Evolutionary conservation across 352 stramenopile species (phyloP), one percentile per base, ranked within the genome.

Genomic region (Globisporangium nunn): DNA sequence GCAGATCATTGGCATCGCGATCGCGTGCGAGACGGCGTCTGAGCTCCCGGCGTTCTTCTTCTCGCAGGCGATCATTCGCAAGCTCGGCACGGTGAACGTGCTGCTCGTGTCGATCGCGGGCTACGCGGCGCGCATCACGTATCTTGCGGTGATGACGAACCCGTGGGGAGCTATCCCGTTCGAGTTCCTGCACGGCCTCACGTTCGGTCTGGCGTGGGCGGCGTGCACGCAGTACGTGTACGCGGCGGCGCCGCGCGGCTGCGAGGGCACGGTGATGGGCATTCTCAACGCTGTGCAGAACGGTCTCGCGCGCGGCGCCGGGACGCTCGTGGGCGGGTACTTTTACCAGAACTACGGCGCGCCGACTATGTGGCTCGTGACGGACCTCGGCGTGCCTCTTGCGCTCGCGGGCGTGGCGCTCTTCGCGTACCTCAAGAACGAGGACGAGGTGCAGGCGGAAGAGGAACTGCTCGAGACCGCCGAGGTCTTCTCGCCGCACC

Each of bases 21-120:
- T 90, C 54, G 70, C 85, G 72, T 88, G 80, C 56, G 79, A 93
- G 68, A 93, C 83, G 4, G 63, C 74, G 10, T 91, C 81, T 12
- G 83, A 93, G 66, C 62, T 93, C 5, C 83, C 83, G 12, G 83
- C 81, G 2, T 93, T 93, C 61, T 93, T 90, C 66, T 90, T 75
- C 59, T 85, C 83, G 14, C 72, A 90, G 52, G 51, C 62, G 31
- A 81, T 91, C 59, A 84, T 91, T 59, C 63, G 80, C 43, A 68
- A 68, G n/a, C 66, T 90, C 29, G 83, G 83, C 23, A 87, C 78
- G 29, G 74, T 91, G 12, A 85, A 85, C 33, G 78, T 91, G 46
- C 52, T 93, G 57, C 62, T 91, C 52, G 31, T 90, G 11, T 90
- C 81, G 3, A 88, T 88, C 40, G 48, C 72, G 2, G 83, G 74